phyloP scores from a whole-genome alignment of 2,329 filamentous ascomycete genomes.

The Fusarium lyarnte region DNA sequence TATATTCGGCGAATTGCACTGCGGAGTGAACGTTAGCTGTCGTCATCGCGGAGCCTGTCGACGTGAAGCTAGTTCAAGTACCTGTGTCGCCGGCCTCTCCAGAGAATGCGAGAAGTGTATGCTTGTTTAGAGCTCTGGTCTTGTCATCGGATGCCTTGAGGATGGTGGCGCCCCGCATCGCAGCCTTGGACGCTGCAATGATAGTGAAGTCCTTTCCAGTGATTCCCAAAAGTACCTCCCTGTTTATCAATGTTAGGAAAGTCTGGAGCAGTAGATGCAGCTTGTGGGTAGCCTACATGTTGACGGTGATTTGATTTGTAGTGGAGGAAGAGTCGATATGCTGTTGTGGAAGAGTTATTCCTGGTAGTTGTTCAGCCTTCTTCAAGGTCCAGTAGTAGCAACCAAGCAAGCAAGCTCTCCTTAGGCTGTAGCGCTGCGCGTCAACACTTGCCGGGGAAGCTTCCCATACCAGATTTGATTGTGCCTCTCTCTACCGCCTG shows the following conservation, averaged over 20 bases:
- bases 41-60: constrained; percentile 8
- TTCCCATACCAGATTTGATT: constrained; percentile 35
- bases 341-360: constrained; percentile 32
- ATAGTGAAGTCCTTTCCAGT: constrained; percentile 99
- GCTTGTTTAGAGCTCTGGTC: constrained; percentile 89
- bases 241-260: constrained; percentile 50
- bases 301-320: constrained; percentile 32
- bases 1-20: constrained; percentile 99
- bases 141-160: constrained; percentile 97
- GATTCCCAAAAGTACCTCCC: constrained; percentile 98
- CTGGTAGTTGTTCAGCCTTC: constrained; percentile 36
- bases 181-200: constrained; percentile 96
- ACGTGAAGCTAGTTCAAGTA: constrained; percentile 50
- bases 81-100: constrained; percentile 96
- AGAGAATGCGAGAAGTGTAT: constrained; percentile 93
- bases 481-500: constrained; percentile 49
- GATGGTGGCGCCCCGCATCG: constrained; percentile 96
- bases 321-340: constrained; percentile 21
- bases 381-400: constrained; percentile 38
- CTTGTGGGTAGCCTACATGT: constrained; percentile 36
- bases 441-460: constrained; percentile 44
- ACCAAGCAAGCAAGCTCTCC: constrained; percentile 43
- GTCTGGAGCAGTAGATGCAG: constrained; percentile 19
- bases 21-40: constrained; percentile 40
- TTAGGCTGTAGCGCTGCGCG: constrained; percentile 53